Evolutionary conservation across 331 rosid genomes (phyloP).

Genomic region (Acacia concinna): DNA sequence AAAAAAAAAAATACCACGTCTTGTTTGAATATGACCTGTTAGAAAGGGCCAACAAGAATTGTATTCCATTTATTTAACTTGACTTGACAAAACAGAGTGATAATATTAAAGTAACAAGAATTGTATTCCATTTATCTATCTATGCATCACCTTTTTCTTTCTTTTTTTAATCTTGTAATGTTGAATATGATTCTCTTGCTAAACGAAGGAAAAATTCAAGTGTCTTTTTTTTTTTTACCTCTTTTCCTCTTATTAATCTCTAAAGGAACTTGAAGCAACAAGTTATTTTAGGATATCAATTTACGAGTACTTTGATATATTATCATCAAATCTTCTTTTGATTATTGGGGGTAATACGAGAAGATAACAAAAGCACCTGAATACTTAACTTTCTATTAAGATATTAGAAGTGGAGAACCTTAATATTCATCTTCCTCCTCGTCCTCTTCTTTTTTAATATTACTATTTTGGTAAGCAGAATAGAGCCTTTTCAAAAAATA

Average conservation of each 20-base stretch:
- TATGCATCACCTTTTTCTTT: too few species aligned
- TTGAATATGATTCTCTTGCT: not conserved
- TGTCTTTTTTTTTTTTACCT: not conserved
- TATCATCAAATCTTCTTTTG: not conserved
- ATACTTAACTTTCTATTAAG: not conserved
- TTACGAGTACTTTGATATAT: not conserved
- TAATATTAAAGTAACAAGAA: too few species aligned
- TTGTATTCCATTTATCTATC: too few species aligned
- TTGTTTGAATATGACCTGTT: not conserved
- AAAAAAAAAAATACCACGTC: too few species aligned
- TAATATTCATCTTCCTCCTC: too few species aligned
- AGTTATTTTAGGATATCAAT: not conserved
- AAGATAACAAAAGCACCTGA: not conserved
- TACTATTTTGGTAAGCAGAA: not conserved
- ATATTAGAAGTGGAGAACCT: not conserved
- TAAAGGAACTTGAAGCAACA: not conserved
- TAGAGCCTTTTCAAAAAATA: not conserved
- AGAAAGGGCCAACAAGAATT: not conserved
- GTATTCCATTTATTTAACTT: not conserved
- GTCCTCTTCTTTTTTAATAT: too few species aligned
- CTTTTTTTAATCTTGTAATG: not conserved
- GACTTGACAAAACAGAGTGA: not conserved
- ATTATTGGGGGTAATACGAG: not conserved
- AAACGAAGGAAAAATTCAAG: too few species aligned
- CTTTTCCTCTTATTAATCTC: not conserved